phyloP scores from a whole-genome alignment of 2,329 filamentous ascomycete genomes.

The Aureobasidium sp. region DNA sequence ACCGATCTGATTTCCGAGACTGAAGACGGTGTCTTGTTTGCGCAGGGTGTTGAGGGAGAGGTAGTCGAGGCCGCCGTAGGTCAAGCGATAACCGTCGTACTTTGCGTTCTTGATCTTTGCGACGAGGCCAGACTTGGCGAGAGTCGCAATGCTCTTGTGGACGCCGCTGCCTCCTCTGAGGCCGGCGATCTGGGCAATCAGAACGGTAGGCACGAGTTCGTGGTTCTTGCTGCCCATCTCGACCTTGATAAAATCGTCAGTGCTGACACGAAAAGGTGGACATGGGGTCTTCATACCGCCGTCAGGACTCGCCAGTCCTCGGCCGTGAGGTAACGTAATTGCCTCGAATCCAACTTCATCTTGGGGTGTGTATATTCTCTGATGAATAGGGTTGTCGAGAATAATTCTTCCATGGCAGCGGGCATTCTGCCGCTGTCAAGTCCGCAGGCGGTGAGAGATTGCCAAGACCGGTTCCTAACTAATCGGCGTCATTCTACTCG shows the following conservation, averaged over 20 bases:
- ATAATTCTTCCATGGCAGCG: neutral
- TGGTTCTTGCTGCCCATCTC: slow-evolving; percentile 94
- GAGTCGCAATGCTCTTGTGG: slow-evolving; percentile 76
- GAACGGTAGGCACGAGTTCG: slow-evolving; percentile 84
- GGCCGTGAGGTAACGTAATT: slow-evolving; percentile 80
- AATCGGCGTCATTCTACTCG: neutral
- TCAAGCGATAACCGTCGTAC: slow-evolving; percentile 95
- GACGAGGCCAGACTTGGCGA: slow-evolving; percentile 89
- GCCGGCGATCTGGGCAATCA: slow-evolving; percentile 79
- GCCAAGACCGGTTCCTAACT: neutral
- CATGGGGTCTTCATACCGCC: slow-evolving; percentile 56
- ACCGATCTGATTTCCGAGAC: slow-evolving; percentile 87
- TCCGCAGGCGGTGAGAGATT: slow-evolving; percentile 16
- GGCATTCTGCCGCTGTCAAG: slow-evolving; percentile 2
- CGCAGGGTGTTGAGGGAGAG: slow-evolving; percentile 89
- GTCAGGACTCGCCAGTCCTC: slow-evolving; percentile 96
- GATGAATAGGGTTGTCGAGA: neutral
- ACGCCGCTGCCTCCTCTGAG: slow-evolving; percentile 69
- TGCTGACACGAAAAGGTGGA: neutral
- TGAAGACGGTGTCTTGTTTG: slow-evolving; percentile 73
- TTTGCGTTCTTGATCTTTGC: slow-evolving; percentile 90
- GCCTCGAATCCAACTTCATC: slow-evolving; percentile 95
- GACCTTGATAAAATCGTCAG: slow-evolving; percentile 51
- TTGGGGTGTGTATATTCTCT: slow-evolving; percentile 17
- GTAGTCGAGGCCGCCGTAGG: slow-evolving; percentile 95